Conservation (phyloP, 73 alveolate genomes). For the Paramecium sexaurelia region DNA sequence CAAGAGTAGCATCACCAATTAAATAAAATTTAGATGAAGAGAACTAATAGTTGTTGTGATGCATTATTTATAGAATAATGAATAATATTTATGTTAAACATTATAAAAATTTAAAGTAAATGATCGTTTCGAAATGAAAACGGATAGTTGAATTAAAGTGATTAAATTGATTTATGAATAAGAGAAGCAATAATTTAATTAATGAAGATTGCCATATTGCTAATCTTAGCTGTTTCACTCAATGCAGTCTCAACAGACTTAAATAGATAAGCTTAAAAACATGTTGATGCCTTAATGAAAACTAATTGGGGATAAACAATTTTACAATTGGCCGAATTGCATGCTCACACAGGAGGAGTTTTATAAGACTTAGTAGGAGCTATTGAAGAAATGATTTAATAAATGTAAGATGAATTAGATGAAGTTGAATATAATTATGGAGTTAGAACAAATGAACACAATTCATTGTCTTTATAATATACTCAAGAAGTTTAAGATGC, state of each 20-base stretch:
- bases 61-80: not conserved
- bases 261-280: constrained; percentile 11
- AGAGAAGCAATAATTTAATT: not conserved
- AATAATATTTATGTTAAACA: not conserved
- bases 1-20: not conserved
- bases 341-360: constrained; percentile 48
- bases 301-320: constrained; percentile 51
- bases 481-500: constrained; percentile 37
- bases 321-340: constrained; percentile 37
- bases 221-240: constrained; percentile 13
- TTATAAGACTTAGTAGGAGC: constrained; percentile 47
- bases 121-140: not conserved
- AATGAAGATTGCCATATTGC: constrained; percentile 36
- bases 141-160: not conserved
- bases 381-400: constrained; percentile 51
- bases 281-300: constrained; percentile 7
- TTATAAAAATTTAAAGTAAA: not conserved
- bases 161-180: not conserved
- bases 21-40: not conserved
- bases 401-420: constrained; percentile 47
- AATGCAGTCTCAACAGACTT: constrained; percentile 19
- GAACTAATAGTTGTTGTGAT: not conserved
- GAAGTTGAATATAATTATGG: constrained; percentile 45
- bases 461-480: not conserved
- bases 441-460: constrained; percentile 54